Percentiles rank a stretch among this genome's conserved stretches.
Conservation (phyloP, 2,329 filamentous ascomycete species). For the Aspergillus glaucus region DNA sequence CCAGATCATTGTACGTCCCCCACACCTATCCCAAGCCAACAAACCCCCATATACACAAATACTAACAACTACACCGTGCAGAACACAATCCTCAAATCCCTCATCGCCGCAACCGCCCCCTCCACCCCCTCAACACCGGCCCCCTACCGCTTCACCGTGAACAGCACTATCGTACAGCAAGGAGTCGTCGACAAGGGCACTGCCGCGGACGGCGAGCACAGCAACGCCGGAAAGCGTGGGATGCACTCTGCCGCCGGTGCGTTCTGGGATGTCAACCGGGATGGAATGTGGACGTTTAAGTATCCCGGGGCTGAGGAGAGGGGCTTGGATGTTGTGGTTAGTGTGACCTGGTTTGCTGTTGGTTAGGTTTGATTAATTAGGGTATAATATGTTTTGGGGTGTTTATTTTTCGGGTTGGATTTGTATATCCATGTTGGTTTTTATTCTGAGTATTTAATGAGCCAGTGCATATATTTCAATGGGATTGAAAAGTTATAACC, state of each 20-base stretch:
- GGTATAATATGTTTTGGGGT: neutral
- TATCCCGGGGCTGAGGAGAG: constrained; percentile 42
- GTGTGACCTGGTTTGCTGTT: constrained; percentile 43
- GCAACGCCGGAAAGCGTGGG: constrained; percentile 72
- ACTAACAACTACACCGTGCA: constrained; percentile 7
- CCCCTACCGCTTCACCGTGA: constrained; percentile 92
- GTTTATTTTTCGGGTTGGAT: neutral
- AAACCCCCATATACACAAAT: neutral
- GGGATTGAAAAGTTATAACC: neutral
- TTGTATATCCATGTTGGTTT: constrained; percentile 2
- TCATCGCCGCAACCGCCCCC: constrained; percentile 38
- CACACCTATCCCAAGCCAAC: neutral
- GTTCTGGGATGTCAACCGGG: constrained; percentile 47
- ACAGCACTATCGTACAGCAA: constrained; percentile 98
- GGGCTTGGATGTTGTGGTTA: constrained; percentile 45
- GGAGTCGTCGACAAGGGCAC: constrained; percentile 48
- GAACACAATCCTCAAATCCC: constrained; percentile 36
- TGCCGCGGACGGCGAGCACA: constrained; percentile 50
- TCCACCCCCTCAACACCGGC: constrained; percentile 32
- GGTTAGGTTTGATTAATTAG: constrained; percentile 14
- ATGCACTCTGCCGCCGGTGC: constrained; percentile 47
- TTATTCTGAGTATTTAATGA: neutral
- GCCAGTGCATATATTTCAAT: neutral
- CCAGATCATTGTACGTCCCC: constrained; percentile 70
- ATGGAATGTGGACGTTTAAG: constrained; percentile 50